phyloP scores from a whole-genome alignment of 345 rosid genomes.

The Aethionema arabicum region DNA sequence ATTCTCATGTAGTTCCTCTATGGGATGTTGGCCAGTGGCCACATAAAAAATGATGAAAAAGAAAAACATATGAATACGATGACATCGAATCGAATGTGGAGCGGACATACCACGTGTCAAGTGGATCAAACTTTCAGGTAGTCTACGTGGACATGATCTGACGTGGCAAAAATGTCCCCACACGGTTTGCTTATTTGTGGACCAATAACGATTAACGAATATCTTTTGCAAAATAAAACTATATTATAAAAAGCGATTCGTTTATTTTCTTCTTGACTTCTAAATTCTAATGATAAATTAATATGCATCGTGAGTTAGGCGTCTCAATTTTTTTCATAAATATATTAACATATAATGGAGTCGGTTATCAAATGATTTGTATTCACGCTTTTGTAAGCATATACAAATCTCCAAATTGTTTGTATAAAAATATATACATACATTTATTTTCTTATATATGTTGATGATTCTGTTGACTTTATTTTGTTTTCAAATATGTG shows the following conservation, averaged over 20 bases:
- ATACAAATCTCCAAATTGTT: background rate
- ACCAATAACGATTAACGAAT: slow-evolving; percentile 29
- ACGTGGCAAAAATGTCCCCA: slow-evolving; percentile 19
- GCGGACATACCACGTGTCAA: no score
- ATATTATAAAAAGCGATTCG: slow-evolving; percentile 19
- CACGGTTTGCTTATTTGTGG: slow-evolving; percentile 23
- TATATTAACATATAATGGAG: slow-evolving; percentile 19
- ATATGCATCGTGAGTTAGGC: slow-evolving; percentile 14
- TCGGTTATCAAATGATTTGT: slow-evolving; percentile 34
- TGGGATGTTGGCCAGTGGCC: no score
- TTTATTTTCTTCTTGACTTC: slow-evolving; percentile 10
- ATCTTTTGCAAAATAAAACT: slow-evolving; percentile 16
- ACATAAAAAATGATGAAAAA: no score
- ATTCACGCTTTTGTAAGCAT: slow-evolving; percentile 24
- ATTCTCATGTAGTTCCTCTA: no score
- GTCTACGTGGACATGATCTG: slow-evolving; percentile 10
- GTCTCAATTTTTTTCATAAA: background rate
- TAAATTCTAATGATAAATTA: slow-evolving; percentile 22
- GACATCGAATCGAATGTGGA: no score
- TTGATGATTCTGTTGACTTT: no score
- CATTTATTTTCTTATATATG: no score
- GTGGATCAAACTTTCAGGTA: no score
- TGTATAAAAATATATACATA: no score
- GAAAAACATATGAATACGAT: no score
- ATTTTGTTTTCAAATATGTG: no score